These are phyloP conservation scores for Hymenotorrendiella dingleyae DNA, from an alignment of 2,329 filamentous ascomycete species.

Conservation along the genomic window DNA sequence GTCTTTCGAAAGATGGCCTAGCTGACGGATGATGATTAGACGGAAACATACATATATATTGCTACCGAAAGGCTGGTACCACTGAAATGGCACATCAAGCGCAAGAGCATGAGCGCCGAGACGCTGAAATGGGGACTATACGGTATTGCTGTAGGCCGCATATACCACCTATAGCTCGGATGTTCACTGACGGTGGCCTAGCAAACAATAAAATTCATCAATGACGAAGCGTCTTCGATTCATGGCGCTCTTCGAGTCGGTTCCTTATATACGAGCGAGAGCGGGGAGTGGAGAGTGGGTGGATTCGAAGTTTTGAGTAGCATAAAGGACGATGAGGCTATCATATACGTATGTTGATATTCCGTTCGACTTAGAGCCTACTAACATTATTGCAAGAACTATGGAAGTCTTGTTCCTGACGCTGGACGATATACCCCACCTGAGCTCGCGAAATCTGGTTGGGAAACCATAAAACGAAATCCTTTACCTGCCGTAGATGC, in stretches of 20 bases:
- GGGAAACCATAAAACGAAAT: constrained; percentile 81
- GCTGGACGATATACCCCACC: constrained; percentile 79
- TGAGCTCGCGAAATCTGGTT: constrained; percentile 80
- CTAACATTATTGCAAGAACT: constrained; percentile 49
- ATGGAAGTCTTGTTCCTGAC: constrained; percentile 82
- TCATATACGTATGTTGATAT: constrained; percentile 65
- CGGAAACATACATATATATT: constrained; percentile 92
- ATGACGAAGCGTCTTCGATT: constrained; percentile 84
- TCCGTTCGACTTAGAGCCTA: too few species aligned
- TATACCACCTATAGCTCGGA: background rate
- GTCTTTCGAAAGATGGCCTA: constrained; percentile 2
- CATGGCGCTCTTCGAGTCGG: constrained; percentile 81
- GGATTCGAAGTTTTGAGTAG: constrained; percentile 92
- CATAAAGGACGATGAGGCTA: constrained; percentile 89
- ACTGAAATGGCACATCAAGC: constrained; percentile 81
- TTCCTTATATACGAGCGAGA: constrained; percentile 89
- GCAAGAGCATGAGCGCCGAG: constrained; percentile 82
- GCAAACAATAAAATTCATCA: constrained; percentile 94
- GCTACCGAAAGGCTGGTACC: constrained; percentile 87
- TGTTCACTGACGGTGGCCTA: constrained; percentile 30
- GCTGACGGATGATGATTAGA: constrained; percentile 45
- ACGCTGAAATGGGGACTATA: constrained; percentile 96
- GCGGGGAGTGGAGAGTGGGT: constrained; percentile 94
- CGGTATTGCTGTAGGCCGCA: constrained; percentile 64
- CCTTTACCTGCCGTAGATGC: constrained; percentile 79